These are phyloP conservation scores for Phytomonas sp. DNA, from an alignment of 208 protist genomes.

Conservation along the genomic window DNA sequence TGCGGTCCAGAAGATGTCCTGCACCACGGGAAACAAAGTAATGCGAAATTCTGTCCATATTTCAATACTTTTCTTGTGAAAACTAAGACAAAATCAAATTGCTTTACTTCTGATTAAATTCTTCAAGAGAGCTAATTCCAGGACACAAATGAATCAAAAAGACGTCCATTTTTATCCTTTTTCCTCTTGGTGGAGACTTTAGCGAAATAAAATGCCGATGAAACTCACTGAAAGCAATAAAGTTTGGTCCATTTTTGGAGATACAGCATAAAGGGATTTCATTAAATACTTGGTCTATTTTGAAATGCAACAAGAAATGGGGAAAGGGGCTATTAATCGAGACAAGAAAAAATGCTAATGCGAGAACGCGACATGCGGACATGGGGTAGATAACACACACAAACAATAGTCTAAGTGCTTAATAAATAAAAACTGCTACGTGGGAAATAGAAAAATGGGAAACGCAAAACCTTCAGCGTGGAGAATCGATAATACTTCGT, in stretches of 20 bases:
- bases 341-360: not conserved
- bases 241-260: not conserved
- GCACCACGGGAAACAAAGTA: slow-evolving; percentile 25
- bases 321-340: not conserved
- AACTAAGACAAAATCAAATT: slow-evolving; percentile 9
- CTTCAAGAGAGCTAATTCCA: not conserved
- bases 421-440: not conserved
- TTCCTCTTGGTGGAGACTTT: not conserved
- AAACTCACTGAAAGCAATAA: not conserved
- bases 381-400: not conserved
- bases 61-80: slow-evolving; percentile 3
- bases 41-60: slow-evolving; percentile 7
- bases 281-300: not conserved
- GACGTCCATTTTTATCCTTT: not conserved
- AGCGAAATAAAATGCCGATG: not conserved
- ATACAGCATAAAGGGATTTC: not conserved
- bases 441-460: not conserved
- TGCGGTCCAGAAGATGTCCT: slow-evolving; percentile 27
- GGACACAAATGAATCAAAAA: not conserved
- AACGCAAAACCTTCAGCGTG: not conserved
- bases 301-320: not conserved
- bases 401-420: not conserved
- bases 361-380: not conserved
- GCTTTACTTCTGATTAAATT: not conserved
- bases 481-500: not conserved